Evolutionary conservation across 208 protist genomes (phyloP), one percentile per base, ranked within the genome.

Genomic region (Trypanosoma platydactyli): DNA sequence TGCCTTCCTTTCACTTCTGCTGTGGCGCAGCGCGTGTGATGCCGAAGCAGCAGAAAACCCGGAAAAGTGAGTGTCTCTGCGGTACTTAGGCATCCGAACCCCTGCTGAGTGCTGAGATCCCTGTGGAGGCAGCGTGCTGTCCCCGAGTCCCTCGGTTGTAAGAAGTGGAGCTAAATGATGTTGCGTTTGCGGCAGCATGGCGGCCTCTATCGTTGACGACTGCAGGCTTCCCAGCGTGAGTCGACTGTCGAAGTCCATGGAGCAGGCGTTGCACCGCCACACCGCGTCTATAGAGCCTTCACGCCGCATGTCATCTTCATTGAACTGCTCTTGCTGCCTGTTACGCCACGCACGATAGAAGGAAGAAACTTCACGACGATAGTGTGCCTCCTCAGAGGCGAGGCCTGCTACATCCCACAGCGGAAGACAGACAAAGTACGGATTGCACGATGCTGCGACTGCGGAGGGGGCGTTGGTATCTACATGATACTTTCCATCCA

Each of bases 261-360:
- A 9, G 3, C 33, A 9, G 33, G 9, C 9, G 9, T 38, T 38
- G 33, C 9, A 9, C 33, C 33, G 33, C 33, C 33, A 38, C 9
- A 9, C 3, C 5, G 5, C 33, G 9, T 9, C 33, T 9, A 38
- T 38, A 11, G 9, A 38, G 9, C 33, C 33, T 9, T 38, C 33
- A 3, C 33, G 33, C 33, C 5, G 33, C 33, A 38, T 38, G 33
- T 38, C 54, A 18, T 59, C 5, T 16, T 27, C 13, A 40, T 27
- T 13, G 12, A 13, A 38, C 5, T 6, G 33, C 51, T 29, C 51
- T 64, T 54, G 22, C 22, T 64, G n/a, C 33, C 52, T 3, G 6
- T 63, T 0, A 29, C 50, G 40, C 62, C 62, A 68, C 3, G 62
- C 27, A 18, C 35, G n/a, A 25, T 58, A 68, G 35, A 42, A 68